Evolutionary conservation across 208 protist species (phyloP).

Genomic region (Acanthamoeba lenticulata): DNA sequence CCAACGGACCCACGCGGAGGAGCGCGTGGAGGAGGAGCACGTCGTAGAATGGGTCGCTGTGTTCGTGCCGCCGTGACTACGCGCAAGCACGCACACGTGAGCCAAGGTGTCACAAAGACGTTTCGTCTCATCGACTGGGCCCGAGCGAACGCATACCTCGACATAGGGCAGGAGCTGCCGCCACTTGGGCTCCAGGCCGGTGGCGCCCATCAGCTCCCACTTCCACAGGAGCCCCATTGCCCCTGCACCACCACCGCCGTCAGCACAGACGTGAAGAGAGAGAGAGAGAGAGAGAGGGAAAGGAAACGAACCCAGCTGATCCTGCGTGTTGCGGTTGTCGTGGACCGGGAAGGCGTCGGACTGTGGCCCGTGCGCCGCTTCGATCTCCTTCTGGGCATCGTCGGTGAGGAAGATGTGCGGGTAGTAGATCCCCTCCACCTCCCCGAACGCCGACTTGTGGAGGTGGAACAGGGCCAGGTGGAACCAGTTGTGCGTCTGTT

Average conservation of each 20-base stretch:
- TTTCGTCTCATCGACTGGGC: too few species aligned
- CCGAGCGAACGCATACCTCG: neutral
- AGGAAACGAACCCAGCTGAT: neutral
- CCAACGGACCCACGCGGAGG: neutral
- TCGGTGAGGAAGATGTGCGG: conserved; percentile 34
- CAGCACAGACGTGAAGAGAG: neutral
- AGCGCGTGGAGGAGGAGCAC: conserved; percentile 19
- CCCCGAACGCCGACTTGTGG: neutral
- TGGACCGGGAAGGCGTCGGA: neutral
- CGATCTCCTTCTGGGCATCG: neutral
- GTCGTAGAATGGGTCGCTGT: conserved; percentile 14
- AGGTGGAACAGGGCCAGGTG: conserved; percentile 40
- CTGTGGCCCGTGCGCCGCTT: neutral
- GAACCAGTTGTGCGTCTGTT: conserved; percentile 64
- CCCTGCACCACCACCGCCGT: neutral
- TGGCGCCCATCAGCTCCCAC: conserved; percentile 18
- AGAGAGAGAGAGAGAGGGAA: neutral
- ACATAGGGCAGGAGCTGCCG: conserved; percentile 32
- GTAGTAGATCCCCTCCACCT: conserved; percentile 25
- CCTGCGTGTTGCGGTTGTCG: conserved; percentile 52
- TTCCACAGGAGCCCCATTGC: conserved; percentile 38
- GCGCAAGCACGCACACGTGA: neutral
- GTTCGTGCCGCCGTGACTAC: neutral
- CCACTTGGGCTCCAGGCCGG: neutral
- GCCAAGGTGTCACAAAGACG: neutral